Conservation (phyloP, 2,329 filamentous ascomycete species). For the Fusarium sp. region DNA sequence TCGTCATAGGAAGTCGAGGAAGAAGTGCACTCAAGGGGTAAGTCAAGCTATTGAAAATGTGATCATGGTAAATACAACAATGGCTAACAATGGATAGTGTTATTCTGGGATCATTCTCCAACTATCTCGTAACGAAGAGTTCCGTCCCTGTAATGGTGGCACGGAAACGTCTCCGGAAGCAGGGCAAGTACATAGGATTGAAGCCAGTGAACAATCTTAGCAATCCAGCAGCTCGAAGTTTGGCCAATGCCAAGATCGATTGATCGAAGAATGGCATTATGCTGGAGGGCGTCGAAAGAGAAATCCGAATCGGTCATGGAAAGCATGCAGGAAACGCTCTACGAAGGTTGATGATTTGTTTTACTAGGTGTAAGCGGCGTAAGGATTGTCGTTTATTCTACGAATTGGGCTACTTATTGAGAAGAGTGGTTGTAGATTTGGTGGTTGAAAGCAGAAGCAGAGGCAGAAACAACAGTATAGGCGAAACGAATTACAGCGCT, state of each 20-base stretch:
- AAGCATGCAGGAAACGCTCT: slow-evolving; percentile 19
- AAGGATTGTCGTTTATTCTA: slow-evolving; percentile 4
- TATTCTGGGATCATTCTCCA: slow-evolving; percentile 94
- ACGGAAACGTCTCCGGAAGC: slow-evolving; percentile 87
- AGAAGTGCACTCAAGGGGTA: slow-evolving; percentile 94
- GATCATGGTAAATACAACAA: neutral
- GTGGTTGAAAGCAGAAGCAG: slow-evolving; percentile 7
- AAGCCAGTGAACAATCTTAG: slow-evolving; percentile 85
- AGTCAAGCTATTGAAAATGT: slow-evolving; percentile 52
- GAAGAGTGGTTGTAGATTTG: neutral
- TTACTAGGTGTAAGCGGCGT: slow-evolving; percentile 24
- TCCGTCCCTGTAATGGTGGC: slow-evolving; percentile 99
- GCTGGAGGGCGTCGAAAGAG: neutral
- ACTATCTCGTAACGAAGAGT: slow-evolving; percentile 96
- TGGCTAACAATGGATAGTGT: slow-evolving; percentile 71
- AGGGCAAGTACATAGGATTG: slow-evolving; percentile 82
- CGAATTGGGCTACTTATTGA: slow-evolving; percentile 6
- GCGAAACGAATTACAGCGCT: neutral
- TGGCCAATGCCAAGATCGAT: slow-evolving; percentile 82
- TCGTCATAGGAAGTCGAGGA: slow-evolving; percentile 91
- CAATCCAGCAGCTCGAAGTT: slow-evolving; percentile 73
- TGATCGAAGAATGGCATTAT: slow-evolving; percentile 51
- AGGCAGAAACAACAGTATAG: slow-evolving; percentile 3
- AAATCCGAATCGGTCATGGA: slow-evolving; percentile 5
- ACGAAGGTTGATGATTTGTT: slow-evolving; percentile 26